Evolutionary conservation across 1,139 yeast genomes (phyloP).

Genomic region (Nadsonia commutata): DNA sequence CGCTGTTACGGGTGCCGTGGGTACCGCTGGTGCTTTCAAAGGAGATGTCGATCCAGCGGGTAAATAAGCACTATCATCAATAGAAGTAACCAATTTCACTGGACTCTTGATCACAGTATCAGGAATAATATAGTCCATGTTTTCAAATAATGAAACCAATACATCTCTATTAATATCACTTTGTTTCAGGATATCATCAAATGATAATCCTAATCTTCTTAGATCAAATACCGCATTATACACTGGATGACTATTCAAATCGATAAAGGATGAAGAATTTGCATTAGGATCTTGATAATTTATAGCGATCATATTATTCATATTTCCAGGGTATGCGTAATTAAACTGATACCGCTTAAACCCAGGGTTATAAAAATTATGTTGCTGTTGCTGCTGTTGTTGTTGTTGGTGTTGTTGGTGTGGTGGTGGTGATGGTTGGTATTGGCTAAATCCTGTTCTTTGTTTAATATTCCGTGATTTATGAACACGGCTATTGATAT

Average conservation of each 20-base stretch:
- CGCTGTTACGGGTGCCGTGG: background rate
- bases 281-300: no score
- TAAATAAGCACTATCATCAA: no score
- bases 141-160: constrained; percentile 11
- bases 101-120: background rate
- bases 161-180: constrained; percentile 11
- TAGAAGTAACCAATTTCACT: background rate
- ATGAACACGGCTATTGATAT: background rate
- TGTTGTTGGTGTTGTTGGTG: no score
- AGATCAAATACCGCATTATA: constrained; percentile 16
- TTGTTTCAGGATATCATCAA: constrained; percentile 16
- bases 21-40: background rate
- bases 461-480: no score
- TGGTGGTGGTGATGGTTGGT: no score
- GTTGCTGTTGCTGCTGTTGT: no score
- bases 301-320: no score
- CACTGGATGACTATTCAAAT: constrained; percentile 2
- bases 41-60: background rate
- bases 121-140: constrained; percentile 7
- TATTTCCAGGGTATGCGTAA: no score
- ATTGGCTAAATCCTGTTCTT: no score
- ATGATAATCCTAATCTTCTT: constrained; percentile 17
- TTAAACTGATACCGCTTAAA: no score
- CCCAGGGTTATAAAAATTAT: no score
- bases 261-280: constrained; percentile 1